Percentiles rank a stretch among this genome's conserved stretches.
Evolutionary conservation across 352 stramenopile genomes (phyloP).

Genomic region (Phytophthora aleatoria): DNA sequence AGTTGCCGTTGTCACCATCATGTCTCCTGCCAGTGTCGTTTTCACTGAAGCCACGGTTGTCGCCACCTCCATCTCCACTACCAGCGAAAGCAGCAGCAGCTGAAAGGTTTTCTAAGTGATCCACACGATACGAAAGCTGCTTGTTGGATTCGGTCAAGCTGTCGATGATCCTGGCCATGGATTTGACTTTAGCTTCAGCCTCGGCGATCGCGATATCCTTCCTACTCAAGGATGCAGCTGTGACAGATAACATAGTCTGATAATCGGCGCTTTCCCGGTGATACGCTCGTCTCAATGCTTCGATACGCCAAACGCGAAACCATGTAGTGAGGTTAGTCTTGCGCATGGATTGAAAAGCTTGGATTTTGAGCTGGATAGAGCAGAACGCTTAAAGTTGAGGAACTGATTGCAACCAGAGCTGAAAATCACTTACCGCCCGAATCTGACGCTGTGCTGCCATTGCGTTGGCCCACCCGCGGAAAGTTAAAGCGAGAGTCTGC

Average conservation of each 20-base stretch:
- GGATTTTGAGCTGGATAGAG: conserved; percentile 56
- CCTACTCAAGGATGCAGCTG: conserved; percentile 68
- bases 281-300: conserved; percentile 70
- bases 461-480: conserved; percentile 51
- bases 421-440: conserved; percentile 37
- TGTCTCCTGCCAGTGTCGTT: conserved; percentile 9
- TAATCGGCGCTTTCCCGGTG: conserved; percentile 81
- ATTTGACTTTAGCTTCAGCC: conserved; percentile 63
- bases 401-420: neutral
- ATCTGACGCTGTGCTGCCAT: conserved; percentile 49
- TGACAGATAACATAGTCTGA: conserved; percentile 84
- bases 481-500: conserved; percentile 39
- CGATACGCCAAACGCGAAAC: conserved; percentile 77
- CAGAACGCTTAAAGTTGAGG: neutral
- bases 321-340: conserved; percentile 60
- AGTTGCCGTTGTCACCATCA: neutral
- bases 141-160: conserved; percentile 79
- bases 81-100: conserved; percentile 24
- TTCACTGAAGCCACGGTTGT: conserved; percentile 14
- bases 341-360: conserved; percentile 55
- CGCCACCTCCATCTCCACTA: conserved; percentile 12
- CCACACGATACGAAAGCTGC: conserved; percentile 62
- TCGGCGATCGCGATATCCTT: conserved; percentile 79
- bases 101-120: conserved; percentile 65
- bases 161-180: conserved; percentile 81